Base-by-base conservation (phyloP, 2,329 filamentous ascomycete species). In the Ceratocystis alfenasii region DNA sequence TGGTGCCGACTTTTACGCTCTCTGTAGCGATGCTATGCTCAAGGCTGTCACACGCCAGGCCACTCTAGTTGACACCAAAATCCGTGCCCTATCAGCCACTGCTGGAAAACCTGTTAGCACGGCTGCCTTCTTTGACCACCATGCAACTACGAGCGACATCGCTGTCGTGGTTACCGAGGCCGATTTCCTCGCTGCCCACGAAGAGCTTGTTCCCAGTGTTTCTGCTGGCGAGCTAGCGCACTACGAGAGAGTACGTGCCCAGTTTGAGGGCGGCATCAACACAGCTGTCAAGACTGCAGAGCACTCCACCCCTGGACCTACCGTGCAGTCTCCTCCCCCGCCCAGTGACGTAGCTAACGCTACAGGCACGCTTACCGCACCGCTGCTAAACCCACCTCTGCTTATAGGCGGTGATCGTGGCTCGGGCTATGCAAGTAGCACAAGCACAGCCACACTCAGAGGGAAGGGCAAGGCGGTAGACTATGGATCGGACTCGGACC, bases 11-110 rank as follows among this genome's bases (percentile, higher is more conserved):
- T 87, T 99, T 73, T 99, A 99, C 76, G 94, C 94, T 0, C 82
- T 99, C 22, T 97, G 93, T 78, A 96, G 91, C 55, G 94, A 99
- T 75, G 91, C 94, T 63, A 99, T 99, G 94, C 87, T 99, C 70
- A 97, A 99, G 75, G 94, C 94, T 22, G 93, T 99, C 67, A 99
- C 94, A 2, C 86, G 94, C 4, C 90, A 95, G 73, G 91, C 94
- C 1, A 83, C 85, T 1, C 80, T 84, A 1, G 92, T 97, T 1
- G 94, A 99, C 74, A 80, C 83, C 63, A 94, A 94, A 75, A 88
- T 99, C 70, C 82, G 82, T 25, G 79, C 81, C 3, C 79, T 95
- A 74, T 89, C 89, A 71, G 74, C 77, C 1, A 75, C 75, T 57
- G 73, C 74, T 2, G 72, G 69, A 68, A 76, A 79, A 55, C 78